Conservation (phyloP, 1,139 yeast species). For the Lodderomyces theae region DNA sequence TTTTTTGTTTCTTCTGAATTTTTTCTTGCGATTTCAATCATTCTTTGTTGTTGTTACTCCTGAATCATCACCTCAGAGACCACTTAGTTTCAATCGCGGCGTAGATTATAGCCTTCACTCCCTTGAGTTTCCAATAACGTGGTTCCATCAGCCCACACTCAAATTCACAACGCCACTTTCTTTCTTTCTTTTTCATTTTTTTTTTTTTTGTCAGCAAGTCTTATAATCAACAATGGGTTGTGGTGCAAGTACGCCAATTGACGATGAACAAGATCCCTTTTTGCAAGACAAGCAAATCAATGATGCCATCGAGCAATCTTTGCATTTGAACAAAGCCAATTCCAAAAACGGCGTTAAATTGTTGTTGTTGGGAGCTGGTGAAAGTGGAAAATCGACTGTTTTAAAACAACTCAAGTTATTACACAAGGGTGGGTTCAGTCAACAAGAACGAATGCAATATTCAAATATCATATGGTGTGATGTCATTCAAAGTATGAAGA, state of each 20-base stretch:
- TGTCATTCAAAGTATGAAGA: constrained; percentile 84
- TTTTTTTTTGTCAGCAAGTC: too few relatives aligned
- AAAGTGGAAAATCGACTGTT: constrained; percentile 95
- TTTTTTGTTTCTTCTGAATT: too few relatives aligned
- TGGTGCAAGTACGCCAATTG: constrained; percentile 50
- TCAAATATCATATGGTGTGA: constrained; percentile 94
- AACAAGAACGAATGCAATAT: constrained; percentile 77
- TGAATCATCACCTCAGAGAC: too few relatives aligned
- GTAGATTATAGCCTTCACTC: too few relatives aligned
- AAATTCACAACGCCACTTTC: too few relatives aligned
- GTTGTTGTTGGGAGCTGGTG: constrained; percentile 87
- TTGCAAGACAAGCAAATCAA: constrained; percentile 51
- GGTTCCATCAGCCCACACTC: too few relatives aligned
- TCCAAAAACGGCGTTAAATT: constrained; percentile 56
- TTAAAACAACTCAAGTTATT: constrained; percentile 83
- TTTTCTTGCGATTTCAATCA: too few relatives aligned
- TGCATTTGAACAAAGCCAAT: constrained; percentile 52
- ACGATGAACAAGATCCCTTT: constrained; percentile 50
- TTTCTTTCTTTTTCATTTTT: background rate
- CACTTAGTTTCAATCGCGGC: too few relatives aligned
- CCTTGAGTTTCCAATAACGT: too few relatives aligned
- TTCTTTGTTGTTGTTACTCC: too few relatives aligned
- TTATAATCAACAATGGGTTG: constrained; percentile 79
- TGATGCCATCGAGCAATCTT: constrained; percentile 66
- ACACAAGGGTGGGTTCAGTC: constrained; percentile 83